A percentile compares a stretch with the other conserved stretches of the same genome.
phyloP scores from a whole-genome alignment of 1,139 yeast species.

The Taiozyma sp. region DNA sequence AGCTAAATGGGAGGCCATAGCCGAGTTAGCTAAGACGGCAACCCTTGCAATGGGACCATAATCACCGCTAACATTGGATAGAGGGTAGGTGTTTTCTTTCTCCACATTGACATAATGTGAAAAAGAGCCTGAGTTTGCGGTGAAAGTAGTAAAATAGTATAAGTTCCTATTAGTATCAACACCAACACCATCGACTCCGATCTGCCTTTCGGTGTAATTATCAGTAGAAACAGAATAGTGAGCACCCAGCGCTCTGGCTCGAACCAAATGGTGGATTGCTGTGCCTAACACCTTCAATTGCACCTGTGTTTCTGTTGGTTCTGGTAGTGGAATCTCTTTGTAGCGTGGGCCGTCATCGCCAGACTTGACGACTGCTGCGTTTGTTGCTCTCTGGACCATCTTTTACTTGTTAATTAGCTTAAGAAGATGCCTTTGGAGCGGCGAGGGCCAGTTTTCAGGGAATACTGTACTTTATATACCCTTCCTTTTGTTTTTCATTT shows the following conservation, averaged over 20 bases:
- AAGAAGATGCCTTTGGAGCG: not conserved
- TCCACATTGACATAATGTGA: constrained; percentile 6
- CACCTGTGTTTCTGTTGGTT: not conserved
- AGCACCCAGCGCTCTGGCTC: constrained; percentile 5
- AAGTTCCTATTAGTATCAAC: not conserved
- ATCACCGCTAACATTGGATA: not conserved
- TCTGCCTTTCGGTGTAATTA: not conserved
- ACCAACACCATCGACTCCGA: constrained; percentile 15
- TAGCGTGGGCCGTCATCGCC: not conserved
- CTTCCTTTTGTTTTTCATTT: too few species aligned
- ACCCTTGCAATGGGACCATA: constrained; percentile 1
- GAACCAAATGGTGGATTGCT: constrained; percentile 10
- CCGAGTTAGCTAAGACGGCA: constrained; percentile 6
- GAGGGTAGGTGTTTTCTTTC: not conserved
- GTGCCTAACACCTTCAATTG: constrained; percentile 3
- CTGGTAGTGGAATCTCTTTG: not conserved
- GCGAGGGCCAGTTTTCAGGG: too few species aligned
- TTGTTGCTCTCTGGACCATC: not conserved
- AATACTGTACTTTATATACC: too few species aligned
- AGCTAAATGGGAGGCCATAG: constrained; percentile 9
- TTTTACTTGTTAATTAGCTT: too few species aligned
- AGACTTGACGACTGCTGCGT: not conserved
- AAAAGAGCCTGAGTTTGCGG: constrained; percentile 6
- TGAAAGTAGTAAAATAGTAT: constrained; percentile 3
- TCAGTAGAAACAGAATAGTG: constrained; percentile 5